Evolutionary conservation across 1,284 basidiomycete genomes (phyloP).

Genomic region (Xerocomus amazonicus): DNA sequence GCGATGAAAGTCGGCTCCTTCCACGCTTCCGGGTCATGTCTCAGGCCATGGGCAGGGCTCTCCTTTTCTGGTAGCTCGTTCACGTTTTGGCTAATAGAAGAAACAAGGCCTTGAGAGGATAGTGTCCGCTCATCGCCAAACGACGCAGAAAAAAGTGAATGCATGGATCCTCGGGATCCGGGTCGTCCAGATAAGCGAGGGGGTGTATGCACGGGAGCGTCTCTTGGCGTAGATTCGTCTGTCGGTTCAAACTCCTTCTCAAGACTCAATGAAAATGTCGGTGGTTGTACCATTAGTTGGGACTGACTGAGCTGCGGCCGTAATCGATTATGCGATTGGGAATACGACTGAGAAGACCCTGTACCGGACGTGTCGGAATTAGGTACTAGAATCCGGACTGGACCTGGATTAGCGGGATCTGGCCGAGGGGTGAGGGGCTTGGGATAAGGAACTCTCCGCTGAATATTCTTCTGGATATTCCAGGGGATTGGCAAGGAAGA

Average conservation of each 20-base stretch:
- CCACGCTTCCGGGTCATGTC: constrained; percentile 27
- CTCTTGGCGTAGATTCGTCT: constrained; percentile 21
- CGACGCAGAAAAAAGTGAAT: constrained; percentile 27
- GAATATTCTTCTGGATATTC: constrained; percentile 20
- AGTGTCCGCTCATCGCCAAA: constrained; percentile 1
- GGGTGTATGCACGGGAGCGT: background rate
- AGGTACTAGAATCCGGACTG: constrained; percentile 29
- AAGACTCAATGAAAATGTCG: constrained; percentile 18
- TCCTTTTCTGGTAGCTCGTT: background rate
- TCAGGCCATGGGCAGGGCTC: background rate
- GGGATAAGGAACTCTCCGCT: constrained; percentile 30
- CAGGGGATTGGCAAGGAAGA: constrained; percentile 8
- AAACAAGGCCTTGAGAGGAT: background rate
- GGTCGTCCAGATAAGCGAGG: background rate
- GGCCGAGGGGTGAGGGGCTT: constrained; percentile 7
- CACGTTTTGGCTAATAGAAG: background rate
- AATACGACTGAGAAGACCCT: constrained; percentile 25
- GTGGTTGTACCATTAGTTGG: constrained; percentile 6
- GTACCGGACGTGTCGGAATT: constrained; percentile 31
- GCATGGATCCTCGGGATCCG: constrained; percentile 17
- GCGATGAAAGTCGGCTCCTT: constrained; percentile 29
- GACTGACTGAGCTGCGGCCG: constrained; percentile 19
- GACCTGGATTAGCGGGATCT: constrained; percentile 19
- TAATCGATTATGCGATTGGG: constrained; percentile 17
- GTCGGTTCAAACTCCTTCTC: constrained; percentile 16